Evolutionary conservation across 495 filamentous ascomycete species (phyloP).

Genomic region (Letharia lupina): DNA sequence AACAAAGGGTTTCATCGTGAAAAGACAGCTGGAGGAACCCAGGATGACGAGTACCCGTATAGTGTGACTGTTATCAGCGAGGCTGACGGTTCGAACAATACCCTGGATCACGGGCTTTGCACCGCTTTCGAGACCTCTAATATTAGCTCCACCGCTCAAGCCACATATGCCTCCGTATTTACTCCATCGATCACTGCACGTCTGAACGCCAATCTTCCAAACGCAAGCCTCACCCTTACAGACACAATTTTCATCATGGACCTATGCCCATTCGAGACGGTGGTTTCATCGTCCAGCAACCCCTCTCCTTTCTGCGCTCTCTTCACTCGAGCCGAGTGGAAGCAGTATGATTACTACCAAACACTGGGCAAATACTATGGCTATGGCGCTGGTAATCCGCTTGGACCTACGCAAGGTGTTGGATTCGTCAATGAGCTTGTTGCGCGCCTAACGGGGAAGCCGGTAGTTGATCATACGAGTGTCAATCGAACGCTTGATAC

Average conservation of each 20-base stretch:
- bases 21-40: constrained; percentile 32
- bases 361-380: constrained; percentile 74
- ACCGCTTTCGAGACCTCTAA: constrained; percentile 47
- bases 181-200: constrained; percentile 51
- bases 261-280: constrained; percentile 72
- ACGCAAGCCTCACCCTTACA: constrained; percentile 46
- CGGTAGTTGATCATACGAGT: constrained; percentile 61
- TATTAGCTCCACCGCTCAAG: constrained; percentile 42
- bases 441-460: constrained; percentile 58
- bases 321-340: constrained; percentile 63
- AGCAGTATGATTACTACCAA: constrained; percentile 66
- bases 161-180: constrained; percentile 48
- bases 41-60: constrained; percentile 40
- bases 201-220: constrained; percentile 53
- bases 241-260: constrained; percentile 71
- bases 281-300: constrained; percentile 41
- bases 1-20: constrained; percentile 60
- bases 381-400: constrained; percentile 61
- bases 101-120: constrained; percentile 66
- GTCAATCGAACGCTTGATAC: constrained; percentile 66
- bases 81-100: constrained; percentile 58
- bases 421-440: constrained; percentile 80
- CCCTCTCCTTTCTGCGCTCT: constrained; percentile 55
- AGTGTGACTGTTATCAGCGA: constrained; percentile 59
- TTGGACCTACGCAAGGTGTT: constrained; percentile 73